A percentile compares a stretch with the other conserved stretches of the same genome.
Conservation (phyloP, 2,329 filamentous ascomycete species). For the Graphiopsis chlorocephala region DNA sequence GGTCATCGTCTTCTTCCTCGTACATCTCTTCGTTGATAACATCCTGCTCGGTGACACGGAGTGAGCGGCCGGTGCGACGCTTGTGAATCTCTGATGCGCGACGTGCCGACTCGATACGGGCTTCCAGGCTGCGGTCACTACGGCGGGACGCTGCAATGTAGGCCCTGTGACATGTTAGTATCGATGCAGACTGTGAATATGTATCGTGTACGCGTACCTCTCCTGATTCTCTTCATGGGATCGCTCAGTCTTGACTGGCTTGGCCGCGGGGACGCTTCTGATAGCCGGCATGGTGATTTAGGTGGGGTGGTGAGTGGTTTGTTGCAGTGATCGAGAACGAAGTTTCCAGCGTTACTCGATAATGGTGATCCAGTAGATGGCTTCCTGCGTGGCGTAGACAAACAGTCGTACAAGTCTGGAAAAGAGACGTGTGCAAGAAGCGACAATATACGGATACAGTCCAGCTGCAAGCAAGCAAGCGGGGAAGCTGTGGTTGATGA, state of each 20-base stretch:
- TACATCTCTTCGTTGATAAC: conserved; percentile 94
- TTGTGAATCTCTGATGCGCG: conserved; percentile 91
- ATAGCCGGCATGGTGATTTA: conserved; percentile 30
- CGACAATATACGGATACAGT: conserved; percentile 1
- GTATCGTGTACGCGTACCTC: conserved; percentile 41
- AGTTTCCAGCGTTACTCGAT: conserved; percentile 3
- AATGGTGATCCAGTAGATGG: conserved; percentile 34
- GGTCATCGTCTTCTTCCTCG: conserved; percentile 85
- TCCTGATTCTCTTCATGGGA: conserved; percentile 82
- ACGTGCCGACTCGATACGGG: conserved; percentile 79
- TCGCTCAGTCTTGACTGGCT: conserved; percentile 63
- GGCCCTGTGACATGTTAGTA: conserved; percentile 53
- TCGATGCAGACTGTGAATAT: not conserved
- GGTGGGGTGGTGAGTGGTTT: not conserved
- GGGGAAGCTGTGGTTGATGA: conserved; percentile 6
- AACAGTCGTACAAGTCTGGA: conserved; percentile 17
- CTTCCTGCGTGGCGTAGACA: conserved; percentile 31
- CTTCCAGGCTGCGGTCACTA: conserved; percentile 82
- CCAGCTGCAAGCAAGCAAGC: conserved; percentile 8
- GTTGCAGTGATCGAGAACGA: not conserved
- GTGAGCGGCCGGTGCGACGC: conserved; percentile 74
- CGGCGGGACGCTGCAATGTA: conserved; percentile 89
- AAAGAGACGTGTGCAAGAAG: not conserved
- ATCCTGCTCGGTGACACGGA: conserved; percentile 81
- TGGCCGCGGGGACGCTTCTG: conserved; percentile 39